Evolutionary conservation across 805 yeast species (phyloP), one percentile per base, ranked within the genome.

Genomic region (Saccharomycopsis amapae): DNA sequence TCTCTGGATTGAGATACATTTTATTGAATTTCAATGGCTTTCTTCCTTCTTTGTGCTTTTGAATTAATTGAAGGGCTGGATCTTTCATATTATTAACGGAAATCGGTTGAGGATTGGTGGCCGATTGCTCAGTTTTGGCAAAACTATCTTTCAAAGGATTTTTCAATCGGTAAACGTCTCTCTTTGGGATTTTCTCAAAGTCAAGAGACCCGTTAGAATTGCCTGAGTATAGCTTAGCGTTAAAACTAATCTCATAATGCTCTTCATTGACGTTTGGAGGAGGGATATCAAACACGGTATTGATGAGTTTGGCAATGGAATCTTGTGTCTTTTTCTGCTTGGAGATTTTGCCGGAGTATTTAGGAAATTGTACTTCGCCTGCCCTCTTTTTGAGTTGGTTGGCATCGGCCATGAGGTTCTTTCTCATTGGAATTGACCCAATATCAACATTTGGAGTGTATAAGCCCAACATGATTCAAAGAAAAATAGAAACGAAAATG

Each of bases 261-360:
- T 37, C 37, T 18, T 49, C 50, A 33, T 46, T 49, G 2, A 49
- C 50, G 5, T 34, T 28, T 31, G 46, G 44, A 13, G 42, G 17
- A 1, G 34, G 42, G 22, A 46, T 47, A 22, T 46, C 53, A 26
- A 42, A 31, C 18, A 41, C 40, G 2, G 45, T 38, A 12, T 40
- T 34, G 7, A 46, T 35, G 15, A 28, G 9, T 20, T 41, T 46
- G n/a, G 18, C 26, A 26, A n/a, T 23, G 6, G 36, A 5, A 15
- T 20, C 44, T 5, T 15, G 18, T 3, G 32, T 4, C 20, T 37
- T 42, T 20, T 35, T 36, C 19, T 13, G 9, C 22, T 31, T 31
- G 28, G 6, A 22, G 9, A n/a, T 22, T 23, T 36, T 36, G 13
- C 19, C 19, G 19, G 10, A 10, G 26, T 20, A 12, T 28, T 15